phyloP scores from a whole-genome alignment of 306 rosid genomes.

The Gastrolobium bilobum region DNA sequence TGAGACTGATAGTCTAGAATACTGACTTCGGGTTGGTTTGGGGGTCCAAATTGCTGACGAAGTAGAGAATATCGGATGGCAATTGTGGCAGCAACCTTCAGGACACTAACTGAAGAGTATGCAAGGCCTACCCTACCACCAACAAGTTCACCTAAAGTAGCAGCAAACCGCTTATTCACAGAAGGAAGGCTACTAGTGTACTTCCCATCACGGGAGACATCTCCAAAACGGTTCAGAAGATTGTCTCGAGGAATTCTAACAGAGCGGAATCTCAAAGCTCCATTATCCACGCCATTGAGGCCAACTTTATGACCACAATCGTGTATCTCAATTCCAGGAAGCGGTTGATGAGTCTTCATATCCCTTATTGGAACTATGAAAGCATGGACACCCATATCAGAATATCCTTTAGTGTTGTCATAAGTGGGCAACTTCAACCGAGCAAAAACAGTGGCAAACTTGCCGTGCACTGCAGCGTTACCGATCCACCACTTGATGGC shows the following conservation, averaged over 20 bases:
- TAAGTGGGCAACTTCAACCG: constrained; percentile 77
- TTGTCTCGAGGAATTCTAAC: constrained; percentile 96
- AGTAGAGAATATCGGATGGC: constrained; percentile 89
- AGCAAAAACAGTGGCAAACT: constrained; percentile 93
- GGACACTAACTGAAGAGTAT: constrained; percentile 88
- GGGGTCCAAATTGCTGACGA: constrained; percentile 98
- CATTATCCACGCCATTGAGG: constrained; percentile 95
- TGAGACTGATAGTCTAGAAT: constrained; percentile 98
- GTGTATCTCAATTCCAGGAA: constrained; percentile 93
- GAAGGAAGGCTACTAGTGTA: constrained; percentile 85
- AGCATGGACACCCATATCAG: constrained; percentile 99
- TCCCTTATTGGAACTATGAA: constrained; percentile 96
- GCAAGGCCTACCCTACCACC: constrained; percentile 99
- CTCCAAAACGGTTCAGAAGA: constrained; percentile 95
- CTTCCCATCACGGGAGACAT: constrained; percentile 93
- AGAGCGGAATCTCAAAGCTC: constrained; percentile 85
- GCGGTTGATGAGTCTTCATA: constrained; percentile 85
- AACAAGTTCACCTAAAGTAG: constrained; percentile 93
- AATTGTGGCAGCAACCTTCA: constrained; percentile 82
- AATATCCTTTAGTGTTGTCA: constrained; percentile 63
- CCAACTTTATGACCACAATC: constrained; percentile 98
- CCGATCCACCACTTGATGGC: constrained; percentile 99
- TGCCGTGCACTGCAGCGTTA: constrained; percentile 98
- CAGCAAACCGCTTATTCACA: constrained; percentile 87
- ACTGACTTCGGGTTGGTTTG: constrained; percentile 86